Evolutionary conservation across 495 filamentous ascomycete species (phyloP), one percentile per base, ranked within the genome.

Genomic region (Glonium stellatum): DNA sequence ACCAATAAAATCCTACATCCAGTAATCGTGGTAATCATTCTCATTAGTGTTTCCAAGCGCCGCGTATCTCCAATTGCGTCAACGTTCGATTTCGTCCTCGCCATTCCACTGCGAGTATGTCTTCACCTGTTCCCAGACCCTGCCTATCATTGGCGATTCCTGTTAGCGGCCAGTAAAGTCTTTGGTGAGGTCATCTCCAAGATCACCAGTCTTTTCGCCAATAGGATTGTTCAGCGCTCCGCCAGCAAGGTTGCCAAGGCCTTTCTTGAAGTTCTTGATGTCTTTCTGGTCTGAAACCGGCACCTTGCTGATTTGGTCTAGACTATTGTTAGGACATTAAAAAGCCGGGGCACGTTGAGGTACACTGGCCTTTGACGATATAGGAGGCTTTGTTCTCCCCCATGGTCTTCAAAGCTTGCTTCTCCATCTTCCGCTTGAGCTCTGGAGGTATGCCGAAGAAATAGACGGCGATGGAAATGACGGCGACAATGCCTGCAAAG

Each of bases 311-410:
- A 76, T 64, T 59, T 69, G 68, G 56, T 72, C 61, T 68, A 58
- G 25, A 13, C 27, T 6, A 21, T 11, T 4, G 53, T 64, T 11
- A 61, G 63, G 52, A 22, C 6, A 18, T 54, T 19, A 9, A 27
- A 10, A 25, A 23, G 44, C 12, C 13, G 13, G 25, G 21, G 11
- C 4, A 49, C 23, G 0, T 19, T 6, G 15, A 41, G 48, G 12
- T 55, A 15, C 5, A 57, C 54, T 15, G 34, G 66, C 67, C 67
- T 59, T 75, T 75, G 25, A 66, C 61, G 52, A 75, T 58, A 57
- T 75, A 73, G 10, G 70, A 72, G 42, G 72, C 71, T 52, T 79
- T 80, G 27, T 76, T 82, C 64, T 82, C 79, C 15, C 79, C 80
- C 74, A 81, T 80, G 39, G 70, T 72, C 57, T 80, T 73, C 1